A percentile compares a stretch with the other conserved stretches of the same genome.
Conservation (phyloP, 345 rosid genomes). For the Pseudoturritis turrita region DNA sequence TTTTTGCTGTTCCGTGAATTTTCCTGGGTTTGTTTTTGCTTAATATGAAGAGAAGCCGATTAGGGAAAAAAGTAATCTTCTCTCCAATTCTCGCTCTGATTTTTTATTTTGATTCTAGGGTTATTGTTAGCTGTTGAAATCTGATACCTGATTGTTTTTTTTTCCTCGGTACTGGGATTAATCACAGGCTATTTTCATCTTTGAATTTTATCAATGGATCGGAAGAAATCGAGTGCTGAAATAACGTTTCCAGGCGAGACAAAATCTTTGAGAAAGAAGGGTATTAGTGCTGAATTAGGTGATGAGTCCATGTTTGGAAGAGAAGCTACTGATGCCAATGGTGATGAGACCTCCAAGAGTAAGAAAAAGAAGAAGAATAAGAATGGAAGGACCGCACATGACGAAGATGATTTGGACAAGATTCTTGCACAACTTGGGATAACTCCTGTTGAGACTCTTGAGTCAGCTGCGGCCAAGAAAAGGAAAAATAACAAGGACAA, state of each 20-base stretch:
- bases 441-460: conserved; percentile 45
- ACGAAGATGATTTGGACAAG: conserved; percentile 93
- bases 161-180: not conserved
- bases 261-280: conserved; percentile 70
- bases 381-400: conserved; percentile 83
- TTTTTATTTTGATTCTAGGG: not conserved
- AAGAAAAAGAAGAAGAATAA: conserved; percentile 81
- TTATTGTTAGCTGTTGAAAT: not conserved
- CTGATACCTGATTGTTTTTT: not conserved
- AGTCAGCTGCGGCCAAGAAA: conserved; percentile 84
- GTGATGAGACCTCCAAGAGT: conserved; percentile 55
- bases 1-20: not conserved
- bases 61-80: not conserved
- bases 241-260: conserved; percentile 57
- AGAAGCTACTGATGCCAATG: conserved; percentile 40
- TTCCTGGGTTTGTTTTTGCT: conserved; percentile 11
- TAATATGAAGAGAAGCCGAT: conserved; percentile 4
- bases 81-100: not conserved
- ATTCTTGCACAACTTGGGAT: conserved; percentile 87
- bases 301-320: conserved; percentile 26
- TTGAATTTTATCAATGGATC: conserved; percentile 2
- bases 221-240: not conserved
- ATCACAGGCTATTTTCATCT: not conserved
- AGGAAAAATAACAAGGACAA: conserved; percentile 85
- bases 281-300: conserved; percentile 30